Evolutionary conservation across 257 asterid species (phyloP).

Genomic region (Rhazya stricta): DNA sequence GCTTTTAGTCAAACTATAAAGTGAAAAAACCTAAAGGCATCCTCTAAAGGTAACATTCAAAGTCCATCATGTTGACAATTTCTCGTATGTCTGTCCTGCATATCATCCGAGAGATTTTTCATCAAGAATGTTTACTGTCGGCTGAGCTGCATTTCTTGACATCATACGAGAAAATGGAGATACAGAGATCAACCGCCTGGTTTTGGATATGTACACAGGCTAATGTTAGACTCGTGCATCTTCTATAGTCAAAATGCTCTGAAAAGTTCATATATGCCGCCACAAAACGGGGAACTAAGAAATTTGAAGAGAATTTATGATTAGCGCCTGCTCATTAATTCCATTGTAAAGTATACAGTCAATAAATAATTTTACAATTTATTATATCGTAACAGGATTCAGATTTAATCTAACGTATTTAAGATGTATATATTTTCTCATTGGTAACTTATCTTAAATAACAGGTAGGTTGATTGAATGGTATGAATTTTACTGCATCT

Average conservation of each 20-base stretch:
- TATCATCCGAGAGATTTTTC: not conserved
- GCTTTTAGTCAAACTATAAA: not conserved
- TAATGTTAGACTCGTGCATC: not conserved
- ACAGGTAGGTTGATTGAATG: too few species aligned
- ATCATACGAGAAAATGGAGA: not conserved
- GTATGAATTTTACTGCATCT: too few species aligned
- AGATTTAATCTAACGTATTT: too few species aligned
- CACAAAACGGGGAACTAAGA: not conserved
- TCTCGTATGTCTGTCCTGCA: not conserved
- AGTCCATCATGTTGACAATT: slow-evolving; percentile 11
- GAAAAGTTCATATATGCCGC: not conserved
- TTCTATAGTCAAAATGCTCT: not conserved
- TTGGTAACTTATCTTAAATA: too few species aligned
- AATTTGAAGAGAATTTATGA: not conserved
- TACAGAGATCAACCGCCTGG: too few species aligned
- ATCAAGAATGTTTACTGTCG: not conserved
- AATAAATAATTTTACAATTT: too few species aligned
- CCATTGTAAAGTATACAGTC: too few species aligned
- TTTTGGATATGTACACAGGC: not conserved
- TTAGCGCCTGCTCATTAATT: not conserved
- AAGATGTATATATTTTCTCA: too few species aligned
- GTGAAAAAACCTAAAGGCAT: too few species aligned
- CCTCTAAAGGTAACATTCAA: not conserved
- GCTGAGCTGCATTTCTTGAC: slow-evolving; percentile 5
- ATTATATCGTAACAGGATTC: too few species aligned